phyloP scores from a whole-genome alignment of 371 early-diverging fungal genomes.

The Zopfochytrium polystomum region DNA sequence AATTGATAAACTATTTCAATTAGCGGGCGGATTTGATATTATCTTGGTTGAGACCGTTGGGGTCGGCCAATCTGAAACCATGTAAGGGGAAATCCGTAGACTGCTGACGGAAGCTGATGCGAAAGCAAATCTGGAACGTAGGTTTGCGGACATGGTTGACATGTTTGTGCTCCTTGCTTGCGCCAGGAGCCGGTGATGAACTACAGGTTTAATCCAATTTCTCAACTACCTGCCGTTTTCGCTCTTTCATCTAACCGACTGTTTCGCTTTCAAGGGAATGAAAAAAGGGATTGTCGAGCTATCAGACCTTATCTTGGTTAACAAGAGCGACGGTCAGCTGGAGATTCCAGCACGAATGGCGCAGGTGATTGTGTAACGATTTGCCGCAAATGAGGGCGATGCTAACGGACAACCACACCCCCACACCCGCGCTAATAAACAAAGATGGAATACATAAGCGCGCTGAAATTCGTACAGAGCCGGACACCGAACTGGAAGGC shows the following conservation, averaged over 20 bases:
- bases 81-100: constrained; percentile 31
- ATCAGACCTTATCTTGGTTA: constrained; percentile 72
- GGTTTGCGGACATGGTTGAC: constrained; percentile 82
- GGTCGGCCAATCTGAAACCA: constrained; percentile 79
- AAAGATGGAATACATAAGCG: constrained; percentile 59
- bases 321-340: constrained; percentile 72
- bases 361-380: constrained; percentile 24
- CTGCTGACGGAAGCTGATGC: constrained; percentile 1
- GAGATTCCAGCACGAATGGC: constrained; percentile 61
- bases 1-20: too few relatives aligned
- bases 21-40: constrained; percentile 74
- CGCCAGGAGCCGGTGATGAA: constrained; percentile 68
- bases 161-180: constrained; percentile 64
- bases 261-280: too few relatives aligned
- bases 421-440: neutral
- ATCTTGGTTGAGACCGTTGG: constrained; percentile 79
- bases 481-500: constrained; percentile 41
- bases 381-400: neutral
- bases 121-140: constrained; percentile 4
- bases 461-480: constrained; percentile 57
- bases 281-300: constrained; percentile 83
- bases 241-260: too few relatives aligned
- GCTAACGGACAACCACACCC: neutral
- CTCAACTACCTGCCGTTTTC: too few relatives aligned
- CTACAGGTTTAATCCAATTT: too few relatives aligned